Evolutionary conservation across 176 grass and related monocot genomes (phyloP).

Genomic region (Dendrocalamus sinicus): DNA sequence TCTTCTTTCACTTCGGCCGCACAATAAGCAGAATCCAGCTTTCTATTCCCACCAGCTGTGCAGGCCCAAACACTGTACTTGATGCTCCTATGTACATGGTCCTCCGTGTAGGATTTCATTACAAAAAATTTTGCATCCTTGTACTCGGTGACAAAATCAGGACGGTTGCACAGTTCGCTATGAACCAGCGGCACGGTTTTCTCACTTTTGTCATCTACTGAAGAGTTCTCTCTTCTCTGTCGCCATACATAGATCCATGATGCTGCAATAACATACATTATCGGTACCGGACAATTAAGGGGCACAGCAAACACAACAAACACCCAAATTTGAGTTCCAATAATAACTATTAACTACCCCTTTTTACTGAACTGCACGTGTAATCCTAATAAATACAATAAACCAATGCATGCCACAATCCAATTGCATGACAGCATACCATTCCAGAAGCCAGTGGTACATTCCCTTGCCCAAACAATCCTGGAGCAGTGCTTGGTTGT

Average conservation of each 20-base stretch:
- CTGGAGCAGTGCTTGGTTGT: constrained; percentile 53
- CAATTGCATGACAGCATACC: constrained; percentile 50
- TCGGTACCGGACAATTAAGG: constrained; percentile 36
- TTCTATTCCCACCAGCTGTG: constrained; percentile 63
- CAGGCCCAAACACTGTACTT: constrained; percentile 78
- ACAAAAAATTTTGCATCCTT: constrained; percentile 71
- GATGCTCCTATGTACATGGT: constrained; percentile 79
- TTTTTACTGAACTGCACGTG: neutral
- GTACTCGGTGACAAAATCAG: constrained; percentile 63
- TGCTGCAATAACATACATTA: constrained; percentile 56
- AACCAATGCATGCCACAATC: neutral
- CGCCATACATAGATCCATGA: constrained; percentile 55
- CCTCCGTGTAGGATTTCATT: constrained; percentile 79
- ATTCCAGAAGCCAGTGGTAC: constrained; percentile 60
- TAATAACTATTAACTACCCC: constrained; percentile 10
- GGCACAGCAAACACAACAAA: constrained; percentile 20
- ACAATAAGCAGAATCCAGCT: constrained; percentile 66
- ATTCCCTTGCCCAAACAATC: constrained; percentile 68
- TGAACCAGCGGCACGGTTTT: constrained; percentile 36
- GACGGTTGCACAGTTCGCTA: constrained; percentile 52
- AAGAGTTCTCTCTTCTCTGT: constrained; percentile 55
- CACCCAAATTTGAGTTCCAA: constrained; percentile 14
- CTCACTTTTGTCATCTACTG: constrained; percentile 54
- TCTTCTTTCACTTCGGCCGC: constrained; percentile 59
- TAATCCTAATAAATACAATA: neutral